Evolutionary conservation across 345 rosid genomes (phyloP), one percentile per base, ranked within the genome.

Genomic region (Heritiera littoralis): DNA sequence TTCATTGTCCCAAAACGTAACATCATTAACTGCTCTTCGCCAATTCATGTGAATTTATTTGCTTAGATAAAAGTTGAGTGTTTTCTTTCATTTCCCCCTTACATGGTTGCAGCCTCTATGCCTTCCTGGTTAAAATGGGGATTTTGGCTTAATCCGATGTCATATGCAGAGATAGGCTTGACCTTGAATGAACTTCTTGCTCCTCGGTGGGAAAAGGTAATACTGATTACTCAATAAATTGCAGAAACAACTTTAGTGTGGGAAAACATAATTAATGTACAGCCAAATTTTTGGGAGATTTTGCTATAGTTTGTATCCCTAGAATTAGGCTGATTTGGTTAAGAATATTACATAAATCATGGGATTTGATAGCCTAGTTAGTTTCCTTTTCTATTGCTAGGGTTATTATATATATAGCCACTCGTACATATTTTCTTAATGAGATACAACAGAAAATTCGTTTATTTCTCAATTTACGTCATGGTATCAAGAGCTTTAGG

Each of bases 41-140:
- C 15, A 9, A 38, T 41, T 45, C 6, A 66, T 64, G 65, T 56
- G 77, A 56, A n/a, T 40, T 40, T 38, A 41, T 59, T 79, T 41
- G 20, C 43, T 72, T 63, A 30, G 49, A 72, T 52, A 32, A 32
- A 9, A 14, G 63, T 17, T 8, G 2, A 17, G 30, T 17, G 4
- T 15, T 7, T 6, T 54, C n/a, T 14, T 20, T 18, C 23, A 65
- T 71, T 69, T 75, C 4, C 56, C 14, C 74, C 56, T 23, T 48
- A 13, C 13, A 23, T 69, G 71, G 58, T 12, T 86, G 84, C 91
- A 94, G 97, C 91, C 30, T 79, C 86, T 4, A 89, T 92, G 92
- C 93, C 96, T n/a, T 74, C 18, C 30, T 94, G 97, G 96, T 74
- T 92, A 84, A 78, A 74, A 45, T 92, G 98, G 98, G 91, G 89